A percentile compares a stretch with the other conserved stretches of the same genome.
Conservation (phyloP, 2,329 filamentous ascomycete species). For the Cladophialophora bantiana region DNA sequence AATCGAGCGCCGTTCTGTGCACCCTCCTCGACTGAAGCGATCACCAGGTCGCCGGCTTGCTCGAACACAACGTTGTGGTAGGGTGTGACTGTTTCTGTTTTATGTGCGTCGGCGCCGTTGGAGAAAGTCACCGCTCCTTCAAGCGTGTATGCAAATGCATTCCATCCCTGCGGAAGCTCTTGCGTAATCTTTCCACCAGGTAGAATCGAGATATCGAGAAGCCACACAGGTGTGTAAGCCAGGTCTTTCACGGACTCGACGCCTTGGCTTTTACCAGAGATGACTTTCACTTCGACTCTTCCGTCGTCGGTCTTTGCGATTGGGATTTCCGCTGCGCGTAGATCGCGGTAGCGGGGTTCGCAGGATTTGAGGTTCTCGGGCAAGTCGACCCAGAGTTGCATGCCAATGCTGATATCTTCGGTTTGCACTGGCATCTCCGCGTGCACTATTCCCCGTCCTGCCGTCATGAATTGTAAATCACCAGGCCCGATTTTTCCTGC, state of each 20-base stretch:
- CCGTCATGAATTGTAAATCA: constrained; percentile 99
- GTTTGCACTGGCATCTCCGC: constrained; percentile 91
- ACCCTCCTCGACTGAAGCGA: constrained; percentile 70
- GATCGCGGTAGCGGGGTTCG: constrained; percentile 90
- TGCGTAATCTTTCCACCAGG: constrained; percentile 82
- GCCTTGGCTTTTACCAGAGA: constrained; percentile 82
- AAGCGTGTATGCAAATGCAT: constrained; percentile 87
- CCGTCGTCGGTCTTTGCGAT: constrained; percentile 72
- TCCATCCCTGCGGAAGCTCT: constrained; percentile 80
- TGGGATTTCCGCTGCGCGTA: constrained; percentile 81
- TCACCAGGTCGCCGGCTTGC: constrained; percentile 75
- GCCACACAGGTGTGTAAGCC: constrained; percentile 97
- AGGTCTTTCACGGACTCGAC: constrained; percentile 87
- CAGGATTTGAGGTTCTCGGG: constrained; percentile 81
- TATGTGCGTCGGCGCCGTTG: constrained; percentile 46
- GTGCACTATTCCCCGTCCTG: constrained; percentile 88
- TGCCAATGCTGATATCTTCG: constrained; percentile 80
- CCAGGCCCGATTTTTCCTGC: constrained; percentile 81
- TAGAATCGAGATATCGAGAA: constrained; percentile 80
- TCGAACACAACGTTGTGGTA: constrained; percentile 93
- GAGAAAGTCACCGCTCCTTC: constrained; percentile 71
- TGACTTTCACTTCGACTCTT: constrained; percentile 84
- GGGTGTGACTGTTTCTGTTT: constrained; percentile 64
- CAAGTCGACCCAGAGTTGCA: constrained; percentile 96
- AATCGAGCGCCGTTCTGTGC: constrained; percentile 63